Evolutionary conservation across 345 rosid species (phyloP).

Genomic region (Cardiospermum halicacabum): DNA sequence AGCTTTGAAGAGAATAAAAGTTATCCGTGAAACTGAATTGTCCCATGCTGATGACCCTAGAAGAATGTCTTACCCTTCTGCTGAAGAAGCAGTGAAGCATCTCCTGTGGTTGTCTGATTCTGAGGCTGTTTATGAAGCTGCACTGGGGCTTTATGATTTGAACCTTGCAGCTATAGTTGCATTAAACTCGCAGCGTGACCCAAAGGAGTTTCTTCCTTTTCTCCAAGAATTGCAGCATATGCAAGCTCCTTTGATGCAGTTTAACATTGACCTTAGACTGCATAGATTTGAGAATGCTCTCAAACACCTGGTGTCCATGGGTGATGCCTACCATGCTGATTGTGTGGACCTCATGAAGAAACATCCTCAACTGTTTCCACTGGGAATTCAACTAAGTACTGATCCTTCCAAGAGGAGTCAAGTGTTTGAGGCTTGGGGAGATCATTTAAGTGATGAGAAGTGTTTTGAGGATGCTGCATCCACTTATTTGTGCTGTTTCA

Average conservation of each 20-base stretch:
- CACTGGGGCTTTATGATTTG: constrained; percentile 92
- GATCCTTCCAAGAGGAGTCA: constrained; percentile 53
- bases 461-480: constrained; percentile 88
- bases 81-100: constrained; percentile 95
- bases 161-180: constrained; percentile 99
- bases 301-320: constrained; percentile 73
- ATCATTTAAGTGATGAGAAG: constrained; percentile 70
- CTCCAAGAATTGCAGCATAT: constrained; percentile 74
- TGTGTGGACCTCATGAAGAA: constrained; percentile 72
- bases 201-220: constrained; percentile 96
- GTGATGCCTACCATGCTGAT: constrained; percentile 62
- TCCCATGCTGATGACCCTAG: constrained; percentile 50
- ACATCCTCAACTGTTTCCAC: constrained; percentile 75
- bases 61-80: constrained; percentile 62
- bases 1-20: constrained; percentile 82
- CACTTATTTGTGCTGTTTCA: constrained; percentile 67
- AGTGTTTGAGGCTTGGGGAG: constrained; percentile 92
- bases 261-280: constrained; percentile 77
- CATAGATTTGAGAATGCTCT: constrained; percentile 84
- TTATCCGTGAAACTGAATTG: constrained; percentile 83
- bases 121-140: constrained; percentile 92
- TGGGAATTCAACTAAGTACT: constrained; percentile 65
- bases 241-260: constrained; percentile 69
- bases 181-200: constrained; percentile 87
- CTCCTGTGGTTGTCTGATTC: constrained; percentile 91